Base-by-base conservation (phyloP, 2,329 filamentous ascomycete genomes). In the Cladosporium phlei region DNA sequence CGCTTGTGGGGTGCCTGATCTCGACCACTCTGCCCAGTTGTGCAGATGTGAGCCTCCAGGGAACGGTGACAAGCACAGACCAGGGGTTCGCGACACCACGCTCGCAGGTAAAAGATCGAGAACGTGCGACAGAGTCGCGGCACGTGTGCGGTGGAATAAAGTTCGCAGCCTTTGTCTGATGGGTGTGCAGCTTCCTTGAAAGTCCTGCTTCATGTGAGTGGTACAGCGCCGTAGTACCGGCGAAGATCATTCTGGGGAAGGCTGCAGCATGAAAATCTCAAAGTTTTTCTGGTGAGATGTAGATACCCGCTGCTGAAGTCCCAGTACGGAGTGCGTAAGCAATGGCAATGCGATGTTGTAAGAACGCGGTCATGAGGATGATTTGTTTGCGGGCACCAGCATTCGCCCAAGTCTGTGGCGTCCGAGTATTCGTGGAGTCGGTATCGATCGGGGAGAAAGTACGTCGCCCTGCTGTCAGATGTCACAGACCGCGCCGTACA, bases 71-170 rank as follows among this genome's bases (percentile, higher is more conserved):
- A 21, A 22, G 55, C 58, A 59, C 55, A 48, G 57, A 54, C 54
- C 58, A 60, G 48, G 47, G 20, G 55, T 59, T 60, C 54, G 37
- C 39, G 35, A 40, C 14, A 47, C 35, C 35, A 39, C 28, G 10
- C 35, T 33, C 19, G 28, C 30, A 33, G 27, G 1, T 39, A 20
- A 30, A 47, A 34, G 49, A 43, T 46, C 37, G 35, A 47, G 44
- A 52, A 51, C 47, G 53, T 56, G 52, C 52, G 46, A 57, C 51
- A 48, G 44, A 52, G 46, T 46, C 45, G 49, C 55, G 53, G 54
- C 54, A 57, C 55, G 55, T 54, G 54, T 50, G 51, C 47, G 37
- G 51, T 54, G 54, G 38, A 45, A 49, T 50, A 44, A 43, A 42
- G 33, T 52, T 47, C 35, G 35, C 45, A 34, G 45, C 21, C 27